Percentiles rank a stretch among this genome's conserved stretches.
Evolutionary conservation across 331 rosid species (phyloP).

Genomic region (Malus hybrid): DNA sequence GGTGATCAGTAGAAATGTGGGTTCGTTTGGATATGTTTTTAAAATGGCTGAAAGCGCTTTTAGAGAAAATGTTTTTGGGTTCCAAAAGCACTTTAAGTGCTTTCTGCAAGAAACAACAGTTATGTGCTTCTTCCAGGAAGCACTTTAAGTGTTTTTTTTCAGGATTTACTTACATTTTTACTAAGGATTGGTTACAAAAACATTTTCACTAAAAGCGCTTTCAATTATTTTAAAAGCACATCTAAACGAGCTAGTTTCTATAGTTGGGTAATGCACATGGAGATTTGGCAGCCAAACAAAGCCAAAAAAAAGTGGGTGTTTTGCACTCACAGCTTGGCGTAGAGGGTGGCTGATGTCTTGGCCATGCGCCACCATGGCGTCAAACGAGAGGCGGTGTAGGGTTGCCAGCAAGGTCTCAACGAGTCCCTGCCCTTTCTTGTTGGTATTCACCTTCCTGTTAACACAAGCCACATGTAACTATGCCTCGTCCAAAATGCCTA

Average conservation of each 20-base stretch:
- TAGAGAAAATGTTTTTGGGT: no score
- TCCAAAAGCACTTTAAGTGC: no score
- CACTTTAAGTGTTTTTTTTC: no score
- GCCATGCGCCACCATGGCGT: conserved; percentile 48
- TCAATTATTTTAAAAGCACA: no score
- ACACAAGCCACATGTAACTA: neutral
- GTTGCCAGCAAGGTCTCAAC: conserved; percentile 47
- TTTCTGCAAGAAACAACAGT: no score
- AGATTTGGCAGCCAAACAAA: neutral
- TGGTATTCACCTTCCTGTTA: conserved; percentile 43
- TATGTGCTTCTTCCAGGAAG: no score
- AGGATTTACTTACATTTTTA: no score
- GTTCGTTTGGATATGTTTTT: no score
- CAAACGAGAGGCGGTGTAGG: conserved; percentile 58
- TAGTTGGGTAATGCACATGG: neutral
- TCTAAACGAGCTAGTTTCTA: neutral
- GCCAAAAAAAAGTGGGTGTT: neutral
- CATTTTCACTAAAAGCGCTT: no score
- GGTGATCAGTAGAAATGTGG: no score
- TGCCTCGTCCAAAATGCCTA: neutral
- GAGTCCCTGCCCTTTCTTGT: conserved; percentile 34
- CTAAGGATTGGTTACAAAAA: no score
- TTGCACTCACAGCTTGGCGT: conserved; percentile 46
- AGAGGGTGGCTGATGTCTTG: conserved; percentile 56
- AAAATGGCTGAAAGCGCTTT: no score